Conservation (phyloP, 2,329 filamentous ascomycete genomes). For the Clarireedia sp. region DNA sequence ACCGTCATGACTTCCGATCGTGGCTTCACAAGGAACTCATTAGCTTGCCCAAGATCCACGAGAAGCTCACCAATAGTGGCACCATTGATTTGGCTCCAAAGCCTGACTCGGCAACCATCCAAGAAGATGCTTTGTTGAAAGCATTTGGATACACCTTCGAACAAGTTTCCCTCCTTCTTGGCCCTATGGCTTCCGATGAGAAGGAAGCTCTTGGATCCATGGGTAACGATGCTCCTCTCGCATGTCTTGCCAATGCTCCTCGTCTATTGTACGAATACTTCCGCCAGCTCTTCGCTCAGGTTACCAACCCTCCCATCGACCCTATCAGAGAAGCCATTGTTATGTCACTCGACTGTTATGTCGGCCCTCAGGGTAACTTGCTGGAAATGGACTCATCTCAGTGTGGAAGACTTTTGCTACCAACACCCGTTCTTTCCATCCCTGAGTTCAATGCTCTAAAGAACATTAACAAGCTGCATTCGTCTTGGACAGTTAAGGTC, state of each 20-base stretch:
- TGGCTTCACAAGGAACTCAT: slow-evolving; percentile 86
- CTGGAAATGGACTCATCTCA: slow-evolving; percentile 89
- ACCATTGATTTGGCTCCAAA: slow-evolving; percentile 57
- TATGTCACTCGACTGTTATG: slow-evolving; percentile 95
- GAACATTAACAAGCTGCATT: slow-evolving; percentile 64
- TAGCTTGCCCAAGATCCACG: slow-evolving; percentile 67
- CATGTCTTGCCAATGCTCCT: slow-evolving; percentile 82
- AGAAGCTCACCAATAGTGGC: slow-evolving; percentile 49
- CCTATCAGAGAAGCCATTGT: slow-evolving; percentile 95
- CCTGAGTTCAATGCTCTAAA: slow-evolving; percentile 84
- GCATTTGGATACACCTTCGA: slow-evolving; percentile 94
- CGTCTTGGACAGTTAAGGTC: slow-evolving; percentile 77
- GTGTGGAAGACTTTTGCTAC: slow-evolving; percentile 76
- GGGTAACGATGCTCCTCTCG: slow-evolving; percentile 92
- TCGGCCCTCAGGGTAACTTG: slow-evolving; percentile 90
- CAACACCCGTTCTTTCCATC: slow-evolving; percentile 81
- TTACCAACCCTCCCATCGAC: slow-evolving; percentile 96
- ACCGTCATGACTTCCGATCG: slow-evolving; percentile 74
- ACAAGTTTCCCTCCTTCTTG: slow-evolving; percentile 84
- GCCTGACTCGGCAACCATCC: slow-evolving; percentile 62
- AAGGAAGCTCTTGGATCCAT: slow-evolving; percentile 96
- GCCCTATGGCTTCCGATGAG: slow-evolving; percentile 93
- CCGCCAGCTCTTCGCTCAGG: slow-evolving; percentile 93
- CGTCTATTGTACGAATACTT: slow-evolving; percentile 93
- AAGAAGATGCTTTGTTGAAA: slow-evolving; percentile 75